Base-by-base conservation (phyloP, 352 stramenopile genomes). In the Thalassiosira ordinaria region DNA sequence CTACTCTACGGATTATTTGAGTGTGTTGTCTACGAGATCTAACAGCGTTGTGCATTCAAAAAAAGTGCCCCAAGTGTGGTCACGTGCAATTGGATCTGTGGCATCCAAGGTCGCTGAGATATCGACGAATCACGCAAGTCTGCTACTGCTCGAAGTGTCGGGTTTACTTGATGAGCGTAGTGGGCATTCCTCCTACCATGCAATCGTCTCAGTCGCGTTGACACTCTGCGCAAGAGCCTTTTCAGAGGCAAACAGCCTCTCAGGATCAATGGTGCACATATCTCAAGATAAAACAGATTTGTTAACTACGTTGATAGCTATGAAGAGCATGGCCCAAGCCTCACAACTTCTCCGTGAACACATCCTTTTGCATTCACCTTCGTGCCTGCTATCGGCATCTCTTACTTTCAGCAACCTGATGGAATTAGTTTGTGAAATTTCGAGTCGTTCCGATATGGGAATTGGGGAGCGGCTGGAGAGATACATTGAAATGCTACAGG, bases 381-480 rank as follows among this genome's bases (percentile, higher is more conserved):
- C 49, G 11, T 35, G 46, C 2, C 66, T 82, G 39, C 60, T 93
- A 18, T 61, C 69, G 49, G 35, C 53, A 9, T 71, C 78, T 67
- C 37, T 87, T 14, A 76, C 73, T 59, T 56, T 92, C 18, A 46
- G 27, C 9, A 82, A 83, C 56, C 60, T 94, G 35, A 74, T 74
- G 1, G 88, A 93, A 41, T 73, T 90, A 22, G 66, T 85, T n/a
- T 82, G 63, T 47, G 86, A 91, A 7, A 65, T 92, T 56, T 66
- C 87, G 37, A 65, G 61, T n/a, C 70, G 84, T 70, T 70, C 78
- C 27, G 90, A 94, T 59, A 74, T 87, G 46, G 85, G 88, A 22
- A 44, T 90, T 66, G 90, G 87, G 1, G 90, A 94, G 72, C 46
- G 82, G 46, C 20, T 93, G 20, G 82, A 91, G 60, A 52, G 33